phyloP scores from a whole-genome alignment of 2,329 filamentous ascomycete species.

The Aspergillus sergii region DNA sequence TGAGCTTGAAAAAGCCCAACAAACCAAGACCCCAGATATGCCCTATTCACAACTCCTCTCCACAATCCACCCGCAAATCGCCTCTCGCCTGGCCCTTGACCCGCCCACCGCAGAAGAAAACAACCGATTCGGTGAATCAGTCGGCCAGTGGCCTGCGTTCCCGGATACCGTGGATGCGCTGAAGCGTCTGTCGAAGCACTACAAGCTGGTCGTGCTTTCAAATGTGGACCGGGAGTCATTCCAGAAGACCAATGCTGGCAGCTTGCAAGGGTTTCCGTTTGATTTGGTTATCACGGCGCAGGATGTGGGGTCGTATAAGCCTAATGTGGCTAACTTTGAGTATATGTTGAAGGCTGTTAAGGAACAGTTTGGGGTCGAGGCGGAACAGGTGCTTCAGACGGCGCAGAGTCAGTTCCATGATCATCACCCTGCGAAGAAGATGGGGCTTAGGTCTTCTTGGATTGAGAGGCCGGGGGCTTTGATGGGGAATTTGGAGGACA shows the following conservation, averaged over 20 bases:
- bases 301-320: constrained; percentile 73
- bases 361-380: constrained; percentile 59
- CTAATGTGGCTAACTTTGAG: constrained; percentile 64
- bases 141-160: constrained; percentile 59
- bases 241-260: constrained; percentile 47
- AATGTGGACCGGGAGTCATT: constrained; percentile 61
- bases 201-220: constrained; percentile 59
- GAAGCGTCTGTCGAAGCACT: constrained; percentile 50
- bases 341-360: constrained; percentile 62
- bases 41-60: constrained; percentile 64
- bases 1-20: constrained; percentile 49
- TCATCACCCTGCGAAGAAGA: constrained; percentile 64
- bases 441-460: constrained; percentile 66
- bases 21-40: constrained; percentile 57
- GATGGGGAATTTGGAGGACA: constrained; percentile 42
- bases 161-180: constrained; percentile 59
- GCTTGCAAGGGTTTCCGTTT: constrained; percentile 57
- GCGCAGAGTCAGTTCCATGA: constrained; percentile 70
- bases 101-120: constrained; percentile 38
- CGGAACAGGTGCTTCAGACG: constrained; percentile 64
- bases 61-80: constrained; percentile 38
- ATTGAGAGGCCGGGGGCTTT: constrained; percentile 55
- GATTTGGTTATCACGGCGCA: constrained; percentile 70
- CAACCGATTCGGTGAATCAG: constrained; percentile 50
- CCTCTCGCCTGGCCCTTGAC: constrained; percentile 27